These are phyloP conservation scores for Colletotrichum eremochloae DNA, from an alignment of 2,329 filamentous ascomycete genomes.

Conservation along the genomic window DNA sequence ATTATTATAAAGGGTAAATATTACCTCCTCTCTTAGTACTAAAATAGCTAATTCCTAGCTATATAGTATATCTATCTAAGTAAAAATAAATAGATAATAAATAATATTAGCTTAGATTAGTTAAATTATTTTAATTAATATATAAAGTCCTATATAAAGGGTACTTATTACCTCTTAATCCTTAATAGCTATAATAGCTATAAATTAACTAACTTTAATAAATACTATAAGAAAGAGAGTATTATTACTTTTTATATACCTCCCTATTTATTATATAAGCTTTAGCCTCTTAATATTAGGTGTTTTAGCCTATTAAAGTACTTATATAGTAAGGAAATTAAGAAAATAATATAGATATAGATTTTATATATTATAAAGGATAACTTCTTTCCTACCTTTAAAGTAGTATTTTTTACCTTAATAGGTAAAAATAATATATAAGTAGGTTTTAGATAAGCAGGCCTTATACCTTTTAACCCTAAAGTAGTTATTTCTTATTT, in stretches of 20 bases:
- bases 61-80: not conserved
- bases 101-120: not conserved
- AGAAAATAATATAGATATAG: not conserved
- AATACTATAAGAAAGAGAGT: not conserved
- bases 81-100: slow-evolving; percentile 3
- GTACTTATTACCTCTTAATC: not conserved
- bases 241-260: not conserved
- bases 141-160: not conserved
- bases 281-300: not conserved
- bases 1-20: not conserved
- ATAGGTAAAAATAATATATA: no score
- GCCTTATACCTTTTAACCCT: no score
- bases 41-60: no score
- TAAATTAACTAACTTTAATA: not conserved
- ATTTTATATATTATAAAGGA: no score
- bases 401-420: no score
- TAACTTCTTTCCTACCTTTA: no score
- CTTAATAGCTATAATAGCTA: not conserved
- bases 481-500: no score
- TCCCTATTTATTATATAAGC: slow-evolving; percentile 11
- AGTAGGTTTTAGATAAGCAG: no score
- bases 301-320: not conserved
- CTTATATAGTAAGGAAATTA: not conserved
- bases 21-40: no score
- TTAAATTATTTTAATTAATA: no score